These are phyloP conservation scores for Pulveroboletus ravenelii DNA, from an alignment of 768 basidiomycete genomes.

Conservation along the genomic window DNA sequence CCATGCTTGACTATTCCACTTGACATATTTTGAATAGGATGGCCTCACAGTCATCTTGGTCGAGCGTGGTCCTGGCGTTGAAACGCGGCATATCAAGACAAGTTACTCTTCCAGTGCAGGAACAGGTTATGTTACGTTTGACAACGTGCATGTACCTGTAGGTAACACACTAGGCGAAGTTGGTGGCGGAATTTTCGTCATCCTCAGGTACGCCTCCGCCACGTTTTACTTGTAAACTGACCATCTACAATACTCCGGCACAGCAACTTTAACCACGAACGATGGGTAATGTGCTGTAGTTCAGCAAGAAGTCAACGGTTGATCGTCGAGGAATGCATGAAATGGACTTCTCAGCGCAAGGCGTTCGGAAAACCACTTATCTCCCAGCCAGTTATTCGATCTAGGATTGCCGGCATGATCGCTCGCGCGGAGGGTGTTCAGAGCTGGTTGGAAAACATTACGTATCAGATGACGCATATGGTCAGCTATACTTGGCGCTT, in stretches of 20 bases:
- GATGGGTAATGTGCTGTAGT: conserved; percentile 85
- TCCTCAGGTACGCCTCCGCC: conserved; percentile 39
- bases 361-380: conserved; percentile 88
- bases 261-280: conserved; percentile 92
- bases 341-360: conserved; percentile 87
- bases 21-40: conserved; percentile 32
- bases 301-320: conserved; percentile 67
- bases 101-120: conserved; percentile 88
- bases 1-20: conserved; percentile 16
- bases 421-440: conserved; percentile 77
- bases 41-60: conserved; percentile 65
- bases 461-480: conserved; percentile 88
- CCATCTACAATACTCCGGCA: conserved; percentile 11
- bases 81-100: conserved; percentile 69
- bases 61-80: conserved; percentile 58
- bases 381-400: conserved; percentile 81
- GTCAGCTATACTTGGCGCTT: conserved; percentile 21
- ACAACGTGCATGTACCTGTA: conserved; percentile 80
- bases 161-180: conserved; percentile 74
- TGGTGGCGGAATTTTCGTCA: conserved; percentile 59
- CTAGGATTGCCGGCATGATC: conserved; percentile 88
- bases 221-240: neutral
- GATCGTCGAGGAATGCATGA: conserved; percentile 78
- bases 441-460: conserved; percentile 83
- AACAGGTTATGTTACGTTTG: conserved; percentile 79